Evolutionary conservation across 331 rosid genomes (phyloP).

Genomic region (Malus hybrid): DNA sequence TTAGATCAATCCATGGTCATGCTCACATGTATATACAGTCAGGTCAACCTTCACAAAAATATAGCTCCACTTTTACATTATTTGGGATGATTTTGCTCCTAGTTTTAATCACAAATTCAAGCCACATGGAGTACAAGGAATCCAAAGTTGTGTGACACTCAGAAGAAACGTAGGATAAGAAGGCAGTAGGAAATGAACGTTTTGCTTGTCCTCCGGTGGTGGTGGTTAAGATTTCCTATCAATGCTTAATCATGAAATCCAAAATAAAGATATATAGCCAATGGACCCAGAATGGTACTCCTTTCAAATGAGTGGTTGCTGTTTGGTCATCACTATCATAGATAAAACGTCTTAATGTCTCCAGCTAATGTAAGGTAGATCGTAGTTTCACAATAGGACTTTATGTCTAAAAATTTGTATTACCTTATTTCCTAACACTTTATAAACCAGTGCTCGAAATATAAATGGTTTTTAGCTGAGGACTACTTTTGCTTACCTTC

Average conservation of each 20-base stretch:
- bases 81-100: not conserved
- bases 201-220: slow-evolving; percentile 18
- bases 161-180: not conserved
- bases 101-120: not conserved
- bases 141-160: slow-evolving; percentile 1
- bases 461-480: not conserved
- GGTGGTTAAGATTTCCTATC: slow-evolving; percentile 50
- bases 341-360: slow-evolving; percentile 31
- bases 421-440: not conserved
- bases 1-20: not conserved
- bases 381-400: slow-evolving; percentile 1
- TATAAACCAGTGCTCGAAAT: not conserved
- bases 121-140: not conserved
- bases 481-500: not conserved
- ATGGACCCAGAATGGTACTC: slow-evolving; percentile 24
- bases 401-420: not conserved
- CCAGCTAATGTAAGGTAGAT: slow-evolving; percentile 33
- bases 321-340: slow-evolving; percentile 24
- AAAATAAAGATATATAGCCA: not conserved
- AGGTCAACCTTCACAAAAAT: not conserved
- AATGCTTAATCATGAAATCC: slow-evolving; percentile 6
- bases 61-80: not conserved
- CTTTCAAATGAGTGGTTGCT: slow-evolving; percentile 15
- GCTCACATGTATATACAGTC: not conserved
- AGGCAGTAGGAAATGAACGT: not conserved